Evolutionary conservation across 73 alveolate species (phyloP), one percentile per base, ranked within the genome.

Genomic region (Symbiodinium natans): DNA sequence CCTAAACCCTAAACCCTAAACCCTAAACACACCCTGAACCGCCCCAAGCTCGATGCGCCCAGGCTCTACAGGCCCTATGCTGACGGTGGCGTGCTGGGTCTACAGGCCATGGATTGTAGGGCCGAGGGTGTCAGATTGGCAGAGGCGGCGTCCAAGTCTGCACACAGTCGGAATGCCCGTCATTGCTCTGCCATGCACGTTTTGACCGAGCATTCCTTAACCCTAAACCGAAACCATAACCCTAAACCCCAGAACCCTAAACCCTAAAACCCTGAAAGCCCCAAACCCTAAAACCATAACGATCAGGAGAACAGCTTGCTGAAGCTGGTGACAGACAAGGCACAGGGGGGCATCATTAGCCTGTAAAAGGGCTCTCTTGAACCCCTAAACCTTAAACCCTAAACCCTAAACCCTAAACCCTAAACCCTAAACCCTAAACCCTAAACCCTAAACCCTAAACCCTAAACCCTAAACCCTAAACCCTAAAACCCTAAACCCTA

Each of bases 31-130:
- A 43, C 6, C 56, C 56, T 11, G 6, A 43, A 6, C 11, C 56
- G 11, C 56, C 56, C 56, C 6, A 11, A 43, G 56, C 56, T 11
- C 56, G 11, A 43, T 43, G 15, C 31, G 33, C 31, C 74, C 27
- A 89, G 96, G 97, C 97, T 90, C 39, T 52, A 90, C 68, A 82
- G 97, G 54, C 97, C 97, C 87, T 90, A 90, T 34, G 97, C 97
- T 17, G 97, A 90, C n/a, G 97, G 97, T n/a, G 97, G 97, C 43
- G 97, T 90, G 41, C 97, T 90, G 31, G 97, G 97, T 8, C 83
- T 90, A 7, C 97, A 90, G 96, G 96, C 52, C 25, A 5, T 29
- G 52, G n/a, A 13, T 15, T 15, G 56, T 36, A 9, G 38, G 5
- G 40, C 11, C 11, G 25, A 68, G 38, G 25, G 7, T 17, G 82